Evolutionary conservation across 73 alveolate species (phyloP).

Genomic region (Stentor coeruleus): DNA sequence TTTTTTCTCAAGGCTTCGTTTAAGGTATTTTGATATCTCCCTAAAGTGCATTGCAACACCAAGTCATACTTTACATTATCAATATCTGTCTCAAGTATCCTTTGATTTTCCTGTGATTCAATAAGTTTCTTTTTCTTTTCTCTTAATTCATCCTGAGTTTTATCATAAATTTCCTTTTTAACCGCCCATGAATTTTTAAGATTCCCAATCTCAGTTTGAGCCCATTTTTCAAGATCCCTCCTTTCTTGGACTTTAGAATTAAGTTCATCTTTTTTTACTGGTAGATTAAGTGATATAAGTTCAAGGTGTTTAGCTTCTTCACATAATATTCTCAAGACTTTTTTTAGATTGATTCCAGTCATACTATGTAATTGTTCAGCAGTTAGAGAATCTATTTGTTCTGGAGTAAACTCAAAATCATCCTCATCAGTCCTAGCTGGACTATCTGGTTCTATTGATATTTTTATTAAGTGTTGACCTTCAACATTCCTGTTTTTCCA

Average conservation of each 20-base stretch:
- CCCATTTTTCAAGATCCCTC: neutral
- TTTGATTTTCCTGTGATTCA: neutral
- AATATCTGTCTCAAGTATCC: neutral
- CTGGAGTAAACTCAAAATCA: neutral
- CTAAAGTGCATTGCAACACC: neutral
- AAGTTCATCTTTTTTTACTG: neutral
- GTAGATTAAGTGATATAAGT: neutral
- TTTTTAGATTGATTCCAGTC: neutral
- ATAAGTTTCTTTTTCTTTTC: neutral
- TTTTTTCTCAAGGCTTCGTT: neutral
- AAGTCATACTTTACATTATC: too few species aligned
- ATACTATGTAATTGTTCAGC: neutral
- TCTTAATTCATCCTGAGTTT: neutral
- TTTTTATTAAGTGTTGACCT: neutral
- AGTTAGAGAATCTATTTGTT: neutral
- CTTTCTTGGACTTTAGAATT: neutral
- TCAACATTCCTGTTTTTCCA: neutral
- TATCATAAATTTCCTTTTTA: neutral
- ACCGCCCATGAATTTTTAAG: neutral
- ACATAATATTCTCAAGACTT: neutral
- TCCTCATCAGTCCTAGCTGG: neutral
- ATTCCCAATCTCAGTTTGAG: neutral
- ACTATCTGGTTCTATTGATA: constrained; percentile 13
- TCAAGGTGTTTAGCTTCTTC: constrained; percentile 18
- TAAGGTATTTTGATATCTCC: neutral